Evolutionary conservation across 1,284 basidiomycete species (phyloP), one percentile per base, ranked within the genome.

Genomic region (Ceratobasidium sp.): DNA sequence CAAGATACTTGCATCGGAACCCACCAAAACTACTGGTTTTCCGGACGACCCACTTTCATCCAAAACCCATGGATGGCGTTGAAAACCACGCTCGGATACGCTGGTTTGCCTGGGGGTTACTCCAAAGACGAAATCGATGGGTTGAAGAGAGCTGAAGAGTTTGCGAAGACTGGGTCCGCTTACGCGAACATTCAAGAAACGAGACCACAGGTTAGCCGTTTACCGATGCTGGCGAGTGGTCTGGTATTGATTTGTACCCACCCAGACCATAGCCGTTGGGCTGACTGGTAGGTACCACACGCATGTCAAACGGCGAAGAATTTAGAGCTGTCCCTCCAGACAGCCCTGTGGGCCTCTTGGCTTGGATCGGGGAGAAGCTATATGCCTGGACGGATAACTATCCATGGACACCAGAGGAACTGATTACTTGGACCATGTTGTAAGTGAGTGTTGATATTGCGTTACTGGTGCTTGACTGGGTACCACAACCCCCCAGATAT

Each of bases 321-420:
- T 33, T 19, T 8, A 44, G 31, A 31, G 9, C 2, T 31, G 15
- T 22, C 22, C 15, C 8, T 60, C 14, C 50, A 76, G 76, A 76
- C 60, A 77, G 76, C 47, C 78, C 76, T 22, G 66, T 64, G 1
- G 78, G 75, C 15, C 62, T 78, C 8, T 54, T 78, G 29, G 75
- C 78, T 19, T 78, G 78, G 78, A 72, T 78, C 41, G 71, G 75
- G 5, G 77, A 78, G 65, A 78, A 78, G 48, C 56, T 75, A 11
- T 51, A 77, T 48, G 41, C 57, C 8, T 77, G 78, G 75, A 73
- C 76, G 45, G 78, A 77, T 51, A 51, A 56, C 33, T 78, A 78
- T 48, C 69, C 75, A 9, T 78, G 77, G 77, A 74, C 76, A 27
- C 62, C 74, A 15, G 78, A 78, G 31, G 78, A 78, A 50, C 64